phyloP scores from a whole-genome alignment of 176 grass and related monocot genomes.

The Oryza meridionalis region DNA sequence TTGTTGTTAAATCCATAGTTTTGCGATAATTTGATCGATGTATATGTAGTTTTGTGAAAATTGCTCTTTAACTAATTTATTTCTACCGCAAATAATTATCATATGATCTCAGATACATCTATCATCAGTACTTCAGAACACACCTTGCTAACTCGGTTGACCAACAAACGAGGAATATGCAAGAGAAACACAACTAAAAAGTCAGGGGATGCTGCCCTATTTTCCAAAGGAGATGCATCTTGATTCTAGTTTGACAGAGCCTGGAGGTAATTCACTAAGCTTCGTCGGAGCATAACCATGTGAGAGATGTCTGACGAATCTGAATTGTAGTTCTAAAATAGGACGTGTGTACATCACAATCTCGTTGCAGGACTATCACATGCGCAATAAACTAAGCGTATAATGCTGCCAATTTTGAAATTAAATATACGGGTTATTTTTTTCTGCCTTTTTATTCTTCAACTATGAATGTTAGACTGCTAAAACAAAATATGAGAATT shows the following conservation, averaged over 20 bases:
- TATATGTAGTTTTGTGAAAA: too few relatives aligned
- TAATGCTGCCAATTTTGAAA: neutral
- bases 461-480: too few relatives aligned
- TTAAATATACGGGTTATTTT: too few relatives aligned
- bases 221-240: neutral
- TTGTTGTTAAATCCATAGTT: too few relatives aligned
- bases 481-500: too few relatives aligned
- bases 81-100: too few relatives aligned
- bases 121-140: too few relatives aligned
- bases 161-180: too few relatives aligned
- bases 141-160: neutral
- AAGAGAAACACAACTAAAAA: neutral
- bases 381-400: constrained; percentile 1
- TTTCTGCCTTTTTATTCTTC: too few relatives aligned
- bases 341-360: neutral
- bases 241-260: neutral
- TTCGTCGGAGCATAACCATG: constrained; percentile 10
- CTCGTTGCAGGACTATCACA: neutral
- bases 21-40: too few relatives aligned
- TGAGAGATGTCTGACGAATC: constrained; percentile 35
- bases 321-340: neutral
- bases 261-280: neutral
- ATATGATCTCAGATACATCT: too few relatives aligned
- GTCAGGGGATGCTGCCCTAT: neutral
- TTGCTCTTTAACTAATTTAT: too few relatives aligned